A percentile compares a stretch with the other conserved stretches of the same genome.
Conservation (phyloP, 106 monocot species). For the Vanilla planifolia region DNA sequence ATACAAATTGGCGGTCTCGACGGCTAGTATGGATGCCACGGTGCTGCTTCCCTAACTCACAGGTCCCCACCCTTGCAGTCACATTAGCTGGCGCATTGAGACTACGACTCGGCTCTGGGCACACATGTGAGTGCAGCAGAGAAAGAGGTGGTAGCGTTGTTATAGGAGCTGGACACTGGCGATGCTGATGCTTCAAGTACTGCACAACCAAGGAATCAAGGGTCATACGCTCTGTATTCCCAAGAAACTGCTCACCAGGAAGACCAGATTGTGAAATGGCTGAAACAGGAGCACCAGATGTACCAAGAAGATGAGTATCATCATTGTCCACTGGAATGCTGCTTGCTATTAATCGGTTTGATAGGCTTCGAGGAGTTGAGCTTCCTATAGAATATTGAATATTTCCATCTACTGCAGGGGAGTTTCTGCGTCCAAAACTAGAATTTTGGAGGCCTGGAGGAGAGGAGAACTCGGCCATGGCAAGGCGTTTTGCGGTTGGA, state of each 20-base stretch:
- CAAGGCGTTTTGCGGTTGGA: slow-evolving; percentile 44
- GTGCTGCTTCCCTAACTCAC: slow-evolving; percentile 63
- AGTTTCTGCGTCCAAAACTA: slow-evolving; percentile 23
- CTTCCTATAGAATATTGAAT: slow-evolving; percentile 12
- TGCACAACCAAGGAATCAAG: slow-evolving; percentile 94
- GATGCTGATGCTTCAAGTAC: slow-evolving; percentile 94
- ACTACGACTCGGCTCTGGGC: slow-evolving; percentile 79
- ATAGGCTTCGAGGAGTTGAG: slow-evolving; percentile 20
- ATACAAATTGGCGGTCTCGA: slow-evolving; percentile 84
- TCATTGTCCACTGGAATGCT: slow-evolving; percentile 29
- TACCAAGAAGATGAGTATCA: slow-evolving; percentile 22
- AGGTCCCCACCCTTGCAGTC: slow-evolving; percentile 61
- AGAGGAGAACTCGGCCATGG: slow-evolving; percentile 23
- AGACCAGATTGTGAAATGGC: slow-evolving; percentile 19
- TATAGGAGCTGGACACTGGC: slow-evolving; percentile 93
- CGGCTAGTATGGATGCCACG: slow-evolving; percentile 70
- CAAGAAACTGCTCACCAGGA: slow-evolving; percentile 29
- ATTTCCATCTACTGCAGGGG: slow-evolving; percentile 8
- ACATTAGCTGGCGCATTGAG: slow-evolving; percentile 86
- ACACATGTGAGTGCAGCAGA: slow-evolving; percentile 89
- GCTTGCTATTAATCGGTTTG: slow-evolving; percentile 14
- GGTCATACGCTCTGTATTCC: slow-evolving; percentile 69
- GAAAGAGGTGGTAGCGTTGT: slow-evolving; percentile 96
- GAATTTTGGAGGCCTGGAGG: slow-evolving; percentile 48
- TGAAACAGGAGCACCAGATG: slow-evolving; percentile 27